Evolutionary conservation across 202 grass and related monocot genomes (phyloP).

Genomic region (Musa balbisiana): DNA sequence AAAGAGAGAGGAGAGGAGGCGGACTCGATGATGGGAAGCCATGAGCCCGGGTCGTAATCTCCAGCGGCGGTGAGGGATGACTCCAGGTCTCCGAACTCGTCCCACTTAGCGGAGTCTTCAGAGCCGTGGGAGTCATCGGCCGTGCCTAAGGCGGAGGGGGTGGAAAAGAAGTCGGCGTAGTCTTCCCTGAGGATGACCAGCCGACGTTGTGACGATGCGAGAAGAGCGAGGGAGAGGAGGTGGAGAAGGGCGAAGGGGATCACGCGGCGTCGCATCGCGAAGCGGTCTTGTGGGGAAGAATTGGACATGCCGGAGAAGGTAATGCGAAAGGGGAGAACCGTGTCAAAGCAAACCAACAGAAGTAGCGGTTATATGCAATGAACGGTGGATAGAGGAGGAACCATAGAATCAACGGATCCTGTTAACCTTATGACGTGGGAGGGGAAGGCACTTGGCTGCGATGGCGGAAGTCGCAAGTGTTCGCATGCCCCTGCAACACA

Average conservation of each 20-base stretch:
- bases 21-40: slow-evolving; percentile 53
- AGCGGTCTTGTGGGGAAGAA: not conserved
- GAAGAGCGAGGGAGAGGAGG: slow-evolving; percentile 21
- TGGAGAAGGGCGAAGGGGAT: slow-evolving; percentile 6
- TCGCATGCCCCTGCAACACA: not conserved
- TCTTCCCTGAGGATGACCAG: slow-evolving; percentile 58
- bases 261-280: not conserved
- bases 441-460: not conserved
- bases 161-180: slow-evolving; percentile 48
- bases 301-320: no score
- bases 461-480: not conserved
- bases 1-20: not conserved
- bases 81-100: slow-evolving; percentile 64
- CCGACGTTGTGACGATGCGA: slow-evolving; percentile 35
- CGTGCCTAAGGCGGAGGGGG: slow-evolving; percentile 23
- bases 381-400: not conserved
- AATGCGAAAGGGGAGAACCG: no score
- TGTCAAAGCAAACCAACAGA: no score
- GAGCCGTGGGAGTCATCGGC: not conserved
- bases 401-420: not conserved
- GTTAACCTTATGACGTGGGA: not conserved
- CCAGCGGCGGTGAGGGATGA: slow-evolving; percentile 33
- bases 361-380: not conserved
- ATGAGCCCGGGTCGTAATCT: slow-evolving; percentile 51
- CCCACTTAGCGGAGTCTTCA: slow-evolving; percentile 48